Evolutionary conservation across 2,329 filamentous ascomycete species (phyloP), one percentile per base, ranked within the genome.

Genomic region (Parafenestella ontariensis): DNA sequence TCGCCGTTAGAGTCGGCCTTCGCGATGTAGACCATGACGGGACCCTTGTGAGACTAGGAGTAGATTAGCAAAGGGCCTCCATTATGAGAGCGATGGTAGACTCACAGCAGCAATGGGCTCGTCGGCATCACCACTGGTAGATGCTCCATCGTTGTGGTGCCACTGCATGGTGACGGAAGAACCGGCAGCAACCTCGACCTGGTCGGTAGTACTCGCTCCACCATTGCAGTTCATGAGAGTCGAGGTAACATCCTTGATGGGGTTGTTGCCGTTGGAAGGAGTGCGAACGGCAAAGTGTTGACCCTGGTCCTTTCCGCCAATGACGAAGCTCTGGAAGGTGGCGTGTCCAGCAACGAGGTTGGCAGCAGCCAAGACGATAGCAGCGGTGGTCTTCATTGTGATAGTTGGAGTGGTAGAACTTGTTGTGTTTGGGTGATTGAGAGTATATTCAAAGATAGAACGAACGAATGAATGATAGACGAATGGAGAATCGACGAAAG

Each of bases 11-110:
- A 68, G 17, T 68, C 59, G 29, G 72, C 71, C 28, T 71, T 70
- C 6, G 81, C 81, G 56, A 84, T 79, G 68, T 81, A 85, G 58
- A 80, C 82, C 66, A 81, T 78, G 69, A 84, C 67, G 45, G 82
- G 82, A 6, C 82, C 82, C 72, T 77, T 73, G 77, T 84, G 82
- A 40, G 79, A 81, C 41, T 43, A 26, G n/a, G 10, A n/a, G n/a
- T 28, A 15, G 5, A 18, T 42, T 26, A 42, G 40, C 8, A 28
- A 3, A 42, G 21, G 40, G 28, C n/a, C 15, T 15, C 24, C 40
- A 28, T 15, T 28, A 9, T 17, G 3, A 42, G n/a, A 9, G 13
- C 28, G 7, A 24, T 21, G n/a, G 21, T 13, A 34, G 13, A 33
- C 45, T 26, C 45, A 56, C 41, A n/a, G 66, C 55, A 60, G 77